Evolutionary conservation across 2,329 filamentous ascomycete genomes (phyloP).

Genomic region (Nannizzia gypsea): DNA sequence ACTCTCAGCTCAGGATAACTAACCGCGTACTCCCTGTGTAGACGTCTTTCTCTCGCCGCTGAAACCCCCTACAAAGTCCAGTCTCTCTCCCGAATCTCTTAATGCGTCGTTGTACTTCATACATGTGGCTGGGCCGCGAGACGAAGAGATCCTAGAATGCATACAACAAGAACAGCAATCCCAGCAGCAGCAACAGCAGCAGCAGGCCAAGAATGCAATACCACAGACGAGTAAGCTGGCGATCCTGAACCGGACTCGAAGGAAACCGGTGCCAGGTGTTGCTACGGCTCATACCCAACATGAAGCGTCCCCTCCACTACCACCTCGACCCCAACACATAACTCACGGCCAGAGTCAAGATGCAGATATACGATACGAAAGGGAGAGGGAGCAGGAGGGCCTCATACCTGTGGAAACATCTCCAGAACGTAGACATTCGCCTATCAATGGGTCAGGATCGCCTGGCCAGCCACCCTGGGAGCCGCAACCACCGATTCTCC

Average conservation of each 20-base stretch:
- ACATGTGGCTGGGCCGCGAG: slow-evolving; percentile 58
- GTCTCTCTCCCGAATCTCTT: slow-evolving; percentile 78
- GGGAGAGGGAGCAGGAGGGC: neutral
- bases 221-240: slow-evolving; percentile 11
- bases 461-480: neutral
- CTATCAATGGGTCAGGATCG: neutral
- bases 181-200: neutral
- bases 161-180: slow-evolving; percentile 25
- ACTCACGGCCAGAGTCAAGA: neutral
- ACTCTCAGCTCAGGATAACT: neutral
- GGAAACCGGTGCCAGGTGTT: slow-evolving; percentile 27
- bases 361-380: neutral
- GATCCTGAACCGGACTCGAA: slow-evolving; percentile 27
- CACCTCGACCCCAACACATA: neutral
- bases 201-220: slow-evolving; percentile 3
- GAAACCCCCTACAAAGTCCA: slow-evolving; percentile 70
- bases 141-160: slow-evolving; percentile 35
- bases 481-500: slow-evolving; percentile 5
- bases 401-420: neutral
- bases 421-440: neutral
- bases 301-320: neutral
- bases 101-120: slow-evolving; percentile 82
- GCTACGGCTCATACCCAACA: neutral
- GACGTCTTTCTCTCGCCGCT: slow-evolving; percentile 87
- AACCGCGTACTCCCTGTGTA: slow-evolving; percentile 25